Evolutionary conservation across 352 stramenopile species (phyloP).

Genomic region (Phytophthora pisi): DNA sequence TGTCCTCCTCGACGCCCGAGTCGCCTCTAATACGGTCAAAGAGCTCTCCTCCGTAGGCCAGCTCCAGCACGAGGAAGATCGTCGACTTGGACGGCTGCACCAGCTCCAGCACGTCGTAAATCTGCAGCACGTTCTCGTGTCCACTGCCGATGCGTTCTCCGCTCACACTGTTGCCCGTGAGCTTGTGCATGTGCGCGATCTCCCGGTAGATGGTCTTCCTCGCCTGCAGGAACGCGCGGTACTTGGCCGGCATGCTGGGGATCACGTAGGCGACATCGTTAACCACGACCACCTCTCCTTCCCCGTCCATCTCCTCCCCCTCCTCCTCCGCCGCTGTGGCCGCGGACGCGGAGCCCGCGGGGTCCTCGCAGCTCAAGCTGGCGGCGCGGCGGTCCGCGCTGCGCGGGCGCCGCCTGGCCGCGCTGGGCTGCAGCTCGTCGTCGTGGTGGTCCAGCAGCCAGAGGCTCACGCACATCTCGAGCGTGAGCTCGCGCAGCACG

Average conservation of each 20-base stretch:
- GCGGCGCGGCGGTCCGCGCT: constrained; percentile 3
- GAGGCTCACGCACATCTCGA: constrained; percentile 88
- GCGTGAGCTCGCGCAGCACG: constrained; percentile 68
- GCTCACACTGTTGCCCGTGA: constrained; percentile 82
- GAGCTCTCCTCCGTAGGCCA: constrained; percentile 90
- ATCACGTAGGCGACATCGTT: constrained; percentile 55
- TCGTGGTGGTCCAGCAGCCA: constrained; percentile 79
- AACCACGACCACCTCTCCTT: constrained; percentile 22
- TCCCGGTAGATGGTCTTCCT: constrained; percentile 94
- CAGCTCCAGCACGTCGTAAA: constrained; percentile 96
- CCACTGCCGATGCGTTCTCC: constrained; percentile 75
- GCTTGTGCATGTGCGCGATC: constrained; percentile 95
- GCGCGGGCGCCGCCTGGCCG: too few species aligned
- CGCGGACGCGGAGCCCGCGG: not conserved
- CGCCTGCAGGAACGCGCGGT: constrained; percentile 91
- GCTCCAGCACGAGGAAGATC: constrained; percentile 94
- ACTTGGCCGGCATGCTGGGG: constrained; percentile 93
- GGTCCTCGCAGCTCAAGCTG: constrained; percentile 32
- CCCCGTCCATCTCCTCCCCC: not conserved
- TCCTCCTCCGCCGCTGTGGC: not conserved
- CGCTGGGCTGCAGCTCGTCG: constrained; percentile 37
- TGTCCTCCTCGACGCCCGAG: constrained; percentile 72
- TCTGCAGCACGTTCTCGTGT: constrained; percentile 95
- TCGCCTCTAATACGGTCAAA: constrained; percentile 94
- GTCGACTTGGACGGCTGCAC: constrained; percentile 95